Evolutionary conservation across 202 grass and related monocot species (phyloP).

Genomic region (Eragrostis tef): DNA sequence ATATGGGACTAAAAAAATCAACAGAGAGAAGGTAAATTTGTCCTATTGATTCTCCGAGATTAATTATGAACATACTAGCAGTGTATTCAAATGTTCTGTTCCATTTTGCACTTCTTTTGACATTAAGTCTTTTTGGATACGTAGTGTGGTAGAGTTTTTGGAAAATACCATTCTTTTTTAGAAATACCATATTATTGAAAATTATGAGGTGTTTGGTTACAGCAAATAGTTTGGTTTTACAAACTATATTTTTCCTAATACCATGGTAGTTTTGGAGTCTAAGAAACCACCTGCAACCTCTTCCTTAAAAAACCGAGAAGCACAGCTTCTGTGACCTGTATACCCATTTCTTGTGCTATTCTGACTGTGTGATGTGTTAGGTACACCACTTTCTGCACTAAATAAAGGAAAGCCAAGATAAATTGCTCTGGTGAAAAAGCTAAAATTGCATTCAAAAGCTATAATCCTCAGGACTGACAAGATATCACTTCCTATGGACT

Average conservation of each 20-base stretch:
- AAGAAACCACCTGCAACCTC: background rate
- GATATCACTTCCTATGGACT: background rate
- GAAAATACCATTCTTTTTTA: background rate
- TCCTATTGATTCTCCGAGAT: slow-evolving; percentile 19
- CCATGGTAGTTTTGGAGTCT: background rate
- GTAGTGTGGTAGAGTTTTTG: background rate
- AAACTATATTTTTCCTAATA: background rate
- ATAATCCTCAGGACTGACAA: background rate
- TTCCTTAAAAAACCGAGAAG: background rate
- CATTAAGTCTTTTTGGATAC: background rate
- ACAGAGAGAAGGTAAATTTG: slow-evolving; percentile 70
- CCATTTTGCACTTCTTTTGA: slow-evolving; percentile 4
- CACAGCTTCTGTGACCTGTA: background rate
- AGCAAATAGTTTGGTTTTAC: background rate
- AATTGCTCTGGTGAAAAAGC: background rate
- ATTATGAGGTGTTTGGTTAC: background rate
- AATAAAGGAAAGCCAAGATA: background rate
- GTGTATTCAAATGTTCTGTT: background rate
- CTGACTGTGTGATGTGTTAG: background rate
- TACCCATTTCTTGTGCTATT: background rate
- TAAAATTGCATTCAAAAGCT: background rate
- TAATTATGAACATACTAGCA: background rate
- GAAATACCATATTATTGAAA: background rate
- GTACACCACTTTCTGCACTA: background rate
- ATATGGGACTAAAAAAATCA: slow-evolving; percentile 73